Percentiles rank a stretch among this genome's conserved stretches.
These are phyloP conservation scores for Auxenochlorella pyrenoidosa DNA, from an alignment of 139 green algal genomes.

Conservation along the genomic window DNA sequence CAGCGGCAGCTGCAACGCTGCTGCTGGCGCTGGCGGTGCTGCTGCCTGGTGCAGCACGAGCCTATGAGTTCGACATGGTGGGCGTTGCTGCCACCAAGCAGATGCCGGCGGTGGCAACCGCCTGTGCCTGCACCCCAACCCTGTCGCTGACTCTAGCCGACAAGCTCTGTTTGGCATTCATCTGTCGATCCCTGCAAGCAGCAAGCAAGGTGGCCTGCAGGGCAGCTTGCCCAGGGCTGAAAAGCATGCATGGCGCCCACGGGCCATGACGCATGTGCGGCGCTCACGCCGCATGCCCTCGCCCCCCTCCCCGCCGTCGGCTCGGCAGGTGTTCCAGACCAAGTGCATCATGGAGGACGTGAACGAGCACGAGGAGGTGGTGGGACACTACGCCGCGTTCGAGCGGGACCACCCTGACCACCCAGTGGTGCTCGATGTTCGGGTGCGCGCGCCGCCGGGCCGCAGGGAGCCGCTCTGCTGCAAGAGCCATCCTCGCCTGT, in stretches of 20 bases:
- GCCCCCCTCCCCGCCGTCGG: not conserved
- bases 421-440: conserved; percentile 23
- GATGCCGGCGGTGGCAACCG: not conserved
- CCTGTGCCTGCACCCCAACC: no score
- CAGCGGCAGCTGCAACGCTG: not conserved
- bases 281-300: conserved; percentile 28
- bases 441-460: not conserved
- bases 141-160: no score
- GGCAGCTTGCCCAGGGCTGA: no score
- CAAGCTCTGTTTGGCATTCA: no score
- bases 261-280: not conserved
- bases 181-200: no score
- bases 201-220: no score
- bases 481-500: no score
- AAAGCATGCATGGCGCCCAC: no score
- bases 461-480: no score
- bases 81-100: conserved; percentile 26
- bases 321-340: conserved; percentile 38
- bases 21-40: not conserved
- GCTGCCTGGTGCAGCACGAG: not conserved
- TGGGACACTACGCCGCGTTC: conserved; percentile 31
- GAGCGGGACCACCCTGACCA: not conserved
- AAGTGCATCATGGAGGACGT: conserved; percentile 61
- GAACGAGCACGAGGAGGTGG: conserved; percentile 22
- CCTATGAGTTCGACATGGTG: conserved; percentile 33